Evolutionary conservation across 1,139 yeast genomes (phyloP), one percentile per base, ranked within the genome.

Genomic region (Sugiyamaella paludigena): DNA sequence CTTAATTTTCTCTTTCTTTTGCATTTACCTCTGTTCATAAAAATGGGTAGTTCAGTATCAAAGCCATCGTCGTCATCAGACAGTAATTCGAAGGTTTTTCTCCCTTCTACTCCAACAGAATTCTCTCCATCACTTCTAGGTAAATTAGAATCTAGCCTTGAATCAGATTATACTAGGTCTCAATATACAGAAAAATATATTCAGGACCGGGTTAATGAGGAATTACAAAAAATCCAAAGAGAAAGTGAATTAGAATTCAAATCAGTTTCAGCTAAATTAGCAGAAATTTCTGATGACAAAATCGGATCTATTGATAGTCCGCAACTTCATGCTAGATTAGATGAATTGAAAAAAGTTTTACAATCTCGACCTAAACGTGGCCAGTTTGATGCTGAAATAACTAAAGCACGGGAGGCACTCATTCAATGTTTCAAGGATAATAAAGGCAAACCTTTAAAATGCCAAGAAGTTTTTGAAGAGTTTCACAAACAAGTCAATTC

Each of bases 391-490:
- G 63, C 66, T 15, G 71, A 63, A 10, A 64, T 77, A 16, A 54
- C 63, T 46, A 62, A 59, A 3, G 78, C 86, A 1, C 83, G 92
- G 69, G 68, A 72, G 10, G 65, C 72, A 8, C 83, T 92, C 29
- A 73, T 80, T 35, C 65, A 74, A 49, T 91, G 98, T 68, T 75
- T 91, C 59, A 71, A 76, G 54, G 76, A 76, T 40, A 87, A 91
- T 72, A 73, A 78, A 59, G 87, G 83, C 33, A 81, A 77, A 65
- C 86, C 92, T 33, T 77, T 92, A 67, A 84, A 87, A 67, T 92
- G 98, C 68, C 85, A 91, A 83, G 89, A 86, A 47, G 88, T 86
- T 65, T 89, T 88, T 26, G 82, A 84, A 62, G 74, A 75, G 50
- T 88, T 89, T 68, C 87, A 83, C 65, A 75, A 74, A 26, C 50